phyloP scores from a whole-genome alignment of 2,329 filamentous ascomycete species.

The Fusarium devonianum region DNA sequence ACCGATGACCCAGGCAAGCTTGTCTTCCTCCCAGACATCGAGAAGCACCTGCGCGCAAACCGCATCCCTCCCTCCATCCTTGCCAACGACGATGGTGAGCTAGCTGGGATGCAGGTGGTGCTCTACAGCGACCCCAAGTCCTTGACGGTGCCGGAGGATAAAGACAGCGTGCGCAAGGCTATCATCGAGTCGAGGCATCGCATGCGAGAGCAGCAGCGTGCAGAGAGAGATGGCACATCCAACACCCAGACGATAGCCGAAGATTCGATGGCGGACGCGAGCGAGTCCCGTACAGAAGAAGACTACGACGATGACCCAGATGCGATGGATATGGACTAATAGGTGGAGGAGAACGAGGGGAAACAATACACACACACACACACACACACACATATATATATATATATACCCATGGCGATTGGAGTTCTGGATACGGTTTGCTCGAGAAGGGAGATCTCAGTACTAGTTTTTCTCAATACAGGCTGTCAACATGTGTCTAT shows the following conservation, averaged over 20 bases:
- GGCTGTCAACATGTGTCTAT: slow-evolving; percentile 5
- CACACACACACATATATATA: too few relatives aligned
- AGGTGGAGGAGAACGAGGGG: neutral
- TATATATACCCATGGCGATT: slow-evolving; percentile 38
- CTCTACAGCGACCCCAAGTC: slow-evolving; percentile 83
- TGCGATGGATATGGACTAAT: slow-evolving; percentile 71
- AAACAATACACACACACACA: slow-evolving; percentile 9
- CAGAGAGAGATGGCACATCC: slow-evolving; percentile 45
- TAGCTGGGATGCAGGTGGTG: slow-evolving; percentile 75
- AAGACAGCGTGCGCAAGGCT: slow-evolving; percentile 80
- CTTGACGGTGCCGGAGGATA: slow-evolving; percentile 75
- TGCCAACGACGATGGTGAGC: slow-evolving; percentile 60
- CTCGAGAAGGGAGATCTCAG: slow-evolving; percentile 1
- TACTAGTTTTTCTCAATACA: slow-evolving; percentile 1
- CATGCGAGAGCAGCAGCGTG: slow-evolving; percentile 65
- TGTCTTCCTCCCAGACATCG: slow-evolving; percentile 84
- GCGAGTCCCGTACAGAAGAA: slow-evolving; percentile 25
- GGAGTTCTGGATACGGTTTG: slow-evolving; percentile 32
- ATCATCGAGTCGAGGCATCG: slow-evolving; percentile 81
- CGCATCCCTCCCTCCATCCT: slow-evolving; percentile 74
- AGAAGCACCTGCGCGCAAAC: slow-evolving; percentile 76
- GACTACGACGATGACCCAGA: slow-evolving; percentile 64
- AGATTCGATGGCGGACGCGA: slow-evolving; percentile 16
- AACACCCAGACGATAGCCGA: slow-evolving; percentile 4
- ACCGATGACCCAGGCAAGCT: slow-evolving; percentile 63